These are phyloP conservation scores for Sclerotinia spermophila DNA, from an alignment of 2,329 filamentous ascomycete species.

Conservation along the genomic window DNA sequence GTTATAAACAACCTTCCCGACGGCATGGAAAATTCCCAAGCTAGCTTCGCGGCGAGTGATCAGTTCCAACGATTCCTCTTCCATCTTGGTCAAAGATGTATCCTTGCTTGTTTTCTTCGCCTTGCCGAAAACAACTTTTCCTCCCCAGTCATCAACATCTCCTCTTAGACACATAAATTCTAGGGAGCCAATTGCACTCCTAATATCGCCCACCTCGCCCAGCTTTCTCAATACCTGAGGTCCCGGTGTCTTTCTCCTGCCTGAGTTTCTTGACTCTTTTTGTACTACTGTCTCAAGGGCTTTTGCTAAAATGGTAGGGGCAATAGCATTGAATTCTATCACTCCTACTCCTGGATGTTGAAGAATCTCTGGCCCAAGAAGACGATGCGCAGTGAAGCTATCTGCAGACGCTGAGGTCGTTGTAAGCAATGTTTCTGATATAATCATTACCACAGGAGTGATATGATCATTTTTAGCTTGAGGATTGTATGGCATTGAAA, in stretches of 20 bases:
- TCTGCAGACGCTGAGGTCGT: slow-evolving; percentile 82
- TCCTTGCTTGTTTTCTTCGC: slow-evolving; percentile 28
- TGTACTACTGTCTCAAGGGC: slow-evolving; percentile 77
- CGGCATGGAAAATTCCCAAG: slow-evolving; percentile 91
- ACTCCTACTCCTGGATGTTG: slow-evolving; percentile 73
- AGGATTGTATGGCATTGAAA: slow-evolving; percentile 44
- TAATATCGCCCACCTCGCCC: slow-evolving; percentile 84
- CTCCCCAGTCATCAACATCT: slow-evolving; percentile 72
- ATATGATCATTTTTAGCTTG: slow-evolving; percentile 42
- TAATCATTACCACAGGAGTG: slow-evolving; percentile 78
- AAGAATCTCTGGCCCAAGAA: slow-evolving; percentile 82
- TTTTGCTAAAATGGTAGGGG: slow-evolving; percentile 78
- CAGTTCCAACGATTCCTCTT: slow-evolving; percentile 73
- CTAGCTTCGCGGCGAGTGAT: slow-evolving; percentile 85
- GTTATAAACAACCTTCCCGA: slow-evolving; percentile 95
- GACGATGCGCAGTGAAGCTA: slow-evolving; percentile 86
- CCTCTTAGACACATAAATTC: slow-evolving; percentile 88
- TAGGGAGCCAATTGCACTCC: slow-evolving; percentile 85
- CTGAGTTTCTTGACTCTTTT: slow-evolving; percentile 80
- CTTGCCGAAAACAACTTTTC: slow-evolving; percentile 65
- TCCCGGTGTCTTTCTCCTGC: slow-evolving; percentile 70
- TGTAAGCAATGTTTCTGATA: slow-evolving; percentile 86
- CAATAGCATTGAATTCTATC: slow-evolving; percentile 92
- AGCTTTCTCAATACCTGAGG: slow-evolving; percentile 74
- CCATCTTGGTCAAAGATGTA: slow-evolving; percentile 62